Conservation (phyloP, 345 rosid genomes). For the Salix arbutifolia region DNA sequence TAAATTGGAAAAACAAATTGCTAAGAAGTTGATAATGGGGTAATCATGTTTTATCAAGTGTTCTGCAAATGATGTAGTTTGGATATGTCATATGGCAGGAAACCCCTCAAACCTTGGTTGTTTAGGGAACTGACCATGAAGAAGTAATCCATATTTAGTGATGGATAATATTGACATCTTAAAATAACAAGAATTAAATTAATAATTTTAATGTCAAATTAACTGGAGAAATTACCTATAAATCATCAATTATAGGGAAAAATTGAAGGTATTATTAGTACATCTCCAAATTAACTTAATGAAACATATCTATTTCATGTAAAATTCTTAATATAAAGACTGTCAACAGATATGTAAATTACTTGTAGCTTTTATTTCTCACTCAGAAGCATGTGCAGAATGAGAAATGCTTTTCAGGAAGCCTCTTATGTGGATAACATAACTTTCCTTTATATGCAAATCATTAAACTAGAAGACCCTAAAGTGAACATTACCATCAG, state of each 20-base stretch:
- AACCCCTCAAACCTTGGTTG: conserved; percentile 87
- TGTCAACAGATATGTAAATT: background rate
- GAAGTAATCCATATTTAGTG: conserved; percentile 3
- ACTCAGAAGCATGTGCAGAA: background rate
- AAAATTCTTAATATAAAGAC: background rate
- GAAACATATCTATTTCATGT: background rate
- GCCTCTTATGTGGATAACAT: background rate
- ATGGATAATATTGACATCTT: background rate
- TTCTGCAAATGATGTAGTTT: conserved; percentile 67
- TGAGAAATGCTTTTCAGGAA: background rate
- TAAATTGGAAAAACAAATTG: too few species aligned
- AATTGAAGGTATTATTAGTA: background rate
- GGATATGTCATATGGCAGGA: conserved; percentile 68
- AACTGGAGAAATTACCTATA: background rate
- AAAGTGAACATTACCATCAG: background rate
- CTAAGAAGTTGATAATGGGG: too few species aligned
- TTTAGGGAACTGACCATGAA: conserved; percentile 62
- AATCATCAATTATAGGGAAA: background rate
- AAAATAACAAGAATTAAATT: background rate
- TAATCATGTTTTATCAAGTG: too few species aligned
- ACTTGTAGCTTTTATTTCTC: background rate
- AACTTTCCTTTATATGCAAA: background rate
- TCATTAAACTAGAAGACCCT: background rate
- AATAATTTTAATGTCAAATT: background rate
- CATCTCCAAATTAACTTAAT: background rate